Conservation (phyloP, 2,329 filamentous ascomycete species). For the Neophaeococcomyces aloes region DNA sequence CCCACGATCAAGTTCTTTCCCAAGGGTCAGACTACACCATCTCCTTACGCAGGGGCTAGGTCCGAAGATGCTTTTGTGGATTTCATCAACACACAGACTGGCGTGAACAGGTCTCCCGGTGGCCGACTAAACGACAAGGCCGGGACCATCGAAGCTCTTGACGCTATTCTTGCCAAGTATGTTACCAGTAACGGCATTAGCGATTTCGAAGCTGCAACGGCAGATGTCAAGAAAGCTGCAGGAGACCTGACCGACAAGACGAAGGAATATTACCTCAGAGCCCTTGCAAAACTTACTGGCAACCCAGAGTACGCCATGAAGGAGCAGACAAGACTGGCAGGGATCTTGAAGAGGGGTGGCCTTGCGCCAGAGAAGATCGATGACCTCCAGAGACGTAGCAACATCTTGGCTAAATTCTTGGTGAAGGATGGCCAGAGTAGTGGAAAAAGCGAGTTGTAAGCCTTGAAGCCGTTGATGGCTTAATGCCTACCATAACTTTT, state of each 20-base stretch:
- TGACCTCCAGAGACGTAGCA: slow-evolving; percentile 74
- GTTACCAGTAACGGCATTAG: slow-evolving; percentile 42
- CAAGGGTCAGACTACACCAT: slow-evolving; percentile 62
- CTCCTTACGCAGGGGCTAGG: slow-evolving; percentile 65
- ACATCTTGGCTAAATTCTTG: slow-evolving; percentile 73
- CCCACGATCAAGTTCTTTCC: slow-evolving; percentile 98
- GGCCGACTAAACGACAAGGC: slow-evolving; percentile 68
- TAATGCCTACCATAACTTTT: no score
- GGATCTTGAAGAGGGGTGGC: slow-evolving; percentile 75
- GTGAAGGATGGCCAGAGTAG: slow-evolving; percentile 42
- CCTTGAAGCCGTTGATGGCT: not conserved
- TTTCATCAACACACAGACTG: slow-evolving; percentile 81
- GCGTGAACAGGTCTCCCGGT: slow-evolving; percentile 72
- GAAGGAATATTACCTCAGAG: slow-evolving; percentile 86
- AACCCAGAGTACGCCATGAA: slow-evolving; percentile 73
- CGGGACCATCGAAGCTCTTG: slow-evolving; percentile 71
- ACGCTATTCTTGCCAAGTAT: slow-evolving; percentile 65
- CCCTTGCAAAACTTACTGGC: slow-evolving; percentile 71
- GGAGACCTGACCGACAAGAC: slow-evolving; percentile 65
- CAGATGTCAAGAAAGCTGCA: slow-evolving; percentile 62
- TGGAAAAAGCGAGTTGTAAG: slow-evolving; percentile 54
- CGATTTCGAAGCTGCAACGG: slow-evolving; percentile 48
- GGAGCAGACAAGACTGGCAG: slow-evolving; percentile 70
- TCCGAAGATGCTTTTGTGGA: slow-evolving; percentile 63
- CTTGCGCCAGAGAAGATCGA: slow-evolving; percentile 78